Conservation (phyloP, 768 basidiomycete species). For the Pleurotus tuber-regium region DNA sequence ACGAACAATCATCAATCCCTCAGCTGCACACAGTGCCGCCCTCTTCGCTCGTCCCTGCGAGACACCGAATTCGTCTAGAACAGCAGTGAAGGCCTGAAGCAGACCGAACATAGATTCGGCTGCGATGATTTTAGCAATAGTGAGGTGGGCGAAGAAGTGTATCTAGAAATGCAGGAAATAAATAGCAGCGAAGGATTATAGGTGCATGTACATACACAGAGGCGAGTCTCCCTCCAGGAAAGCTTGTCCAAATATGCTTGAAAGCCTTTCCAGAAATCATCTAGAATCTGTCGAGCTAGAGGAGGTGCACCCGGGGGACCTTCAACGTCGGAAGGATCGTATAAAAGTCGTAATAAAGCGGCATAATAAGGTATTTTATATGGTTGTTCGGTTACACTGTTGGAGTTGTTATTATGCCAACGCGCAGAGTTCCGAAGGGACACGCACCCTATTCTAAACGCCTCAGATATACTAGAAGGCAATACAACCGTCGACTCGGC, state of each 20-base stretch:
- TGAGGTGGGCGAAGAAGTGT: slow-evolving; percentile 89
- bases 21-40: slow-evolving; percentile 77
- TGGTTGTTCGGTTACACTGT: slow-evolving; percentile 86
- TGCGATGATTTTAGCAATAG: slow-evolving; percentile 72
- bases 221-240: slow-evolving; percentile 86
- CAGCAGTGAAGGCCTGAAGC: slow-evolving; percentile 79
- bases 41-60: slow-evolving; percentile 82
- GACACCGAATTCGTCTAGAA: slow-evolving; percentile 87
- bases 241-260: slow-evolving; percentile 85
- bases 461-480: slow-evolving; percentile 60
- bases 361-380: slow-evolving; percentile 93
- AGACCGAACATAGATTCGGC: slow-evolving; percentile 77
- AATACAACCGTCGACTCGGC: slow-evolving; percentile 57
- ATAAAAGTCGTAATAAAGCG: slow-evolving; percentile 69
- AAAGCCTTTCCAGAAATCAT: slow-evolving; percentile 92
- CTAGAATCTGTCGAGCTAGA: slow-evolving; percentile 69
- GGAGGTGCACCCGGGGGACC: slow-evolving; percentile 40
- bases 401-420: background rate
- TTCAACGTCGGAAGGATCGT: slow-evolving; percentile 40
- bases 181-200: background rate
- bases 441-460: slow-evolving; percentile 68
- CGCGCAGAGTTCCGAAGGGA: background rate
- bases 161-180: slow-evolving; percentile 48
- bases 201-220: slow-evolving; percentile 60
- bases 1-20: slow-evolving; percentile 73